Conservation (phyloP, 2,329 filamentous ascomycete genomes). For the Diaporthe sp. region DNA sequence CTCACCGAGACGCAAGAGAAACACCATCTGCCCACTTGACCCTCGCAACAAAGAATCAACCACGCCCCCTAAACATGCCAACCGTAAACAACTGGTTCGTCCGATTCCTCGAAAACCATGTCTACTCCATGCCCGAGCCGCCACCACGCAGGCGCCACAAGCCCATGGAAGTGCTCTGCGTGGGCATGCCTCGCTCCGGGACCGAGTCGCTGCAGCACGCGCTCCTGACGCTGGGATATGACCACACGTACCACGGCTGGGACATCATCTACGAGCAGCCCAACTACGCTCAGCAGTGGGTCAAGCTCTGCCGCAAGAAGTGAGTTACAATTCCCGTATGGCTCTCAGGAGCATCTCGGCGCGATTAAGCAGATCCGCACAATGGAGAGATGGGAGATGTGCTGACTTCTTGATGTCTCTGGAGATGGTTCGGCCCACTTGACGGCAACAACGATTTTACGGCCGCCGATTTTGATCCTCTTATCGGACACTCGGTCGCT, state of each 20-base stretch:
- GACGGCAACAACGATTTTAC: conserved; percentile 42
- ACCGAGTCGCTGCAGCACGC: conserved; percentile 54
- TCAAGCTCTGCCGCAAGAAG: conserved; percentile 47
- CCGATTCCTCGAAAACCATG: conserved; percentile 42
- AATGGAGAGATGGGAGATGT: neutral
- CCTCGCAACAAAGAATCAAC: neutral
- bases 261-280: conserved; percentile 51
- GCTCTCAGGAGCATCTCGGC: no score
- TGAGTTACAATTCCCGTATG: neutral
- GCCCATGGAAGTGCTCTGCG: conserved; percentile 53
- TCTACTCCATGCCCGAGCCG: conserved; percentile 45
- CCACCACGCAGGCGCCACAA: conserved; percentile 49
- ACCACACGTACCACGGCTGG: conserved; percentile 54
- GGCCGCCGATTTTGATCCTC: conserved; percentile 47
- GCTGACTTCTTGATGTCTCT: neutral
- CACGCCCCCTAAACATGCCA: neutral
- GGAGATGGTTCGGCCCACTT: conserved; percentile 42
- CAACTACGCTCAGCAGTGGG: conserved; percentile 45
- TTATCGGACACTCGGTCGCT: conserved; percentile 51
- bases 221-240: conserved; percentile 49
- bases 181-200: conserved; percentile 51
- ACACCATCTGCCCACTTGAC: neutral
- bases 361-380: no score
- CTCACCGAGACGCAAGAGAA: neutral
- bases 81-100: conserved; percentile 41